Conservation (phyloP, 495 filamentous ascomycete genomes). For the Neurospora sp. region DNA sequence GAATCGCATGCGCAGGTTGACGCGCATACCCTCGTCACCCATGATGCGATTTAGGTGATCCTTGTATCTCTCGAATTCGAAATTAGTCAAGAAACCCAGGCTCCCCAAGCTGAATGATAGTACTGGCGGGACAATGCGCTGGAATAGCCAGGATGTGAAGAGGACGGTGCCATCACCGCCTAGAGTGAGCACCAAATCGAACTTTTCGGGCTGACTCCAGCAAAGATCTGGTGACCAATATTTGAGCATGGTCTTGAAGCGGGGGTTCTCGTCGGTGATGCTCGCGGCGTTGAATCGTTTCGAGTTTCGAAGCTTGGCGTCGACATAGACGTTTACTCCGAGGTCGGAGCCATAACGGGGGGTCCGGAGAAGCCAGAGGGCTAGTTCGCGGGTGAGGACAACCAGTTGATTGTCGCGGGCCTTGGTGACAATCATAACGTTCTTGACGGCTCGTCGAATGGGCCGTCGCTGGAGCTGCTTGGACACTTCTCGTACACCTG, state of each 20-base stretch:
- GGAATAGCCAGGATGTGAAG: conserved; percentile 89
- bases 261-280: conserved; percentile 58
- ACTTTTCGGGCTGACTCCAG: conserved; percentile 78
- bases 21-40: conserved; percentile 86
- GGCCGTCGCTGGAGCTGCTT: conserved; percentile 84
- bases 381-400: conserved; percentile 69
- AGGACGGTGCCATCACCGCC: conserved; percentile 90
- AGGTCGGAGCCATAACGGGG: conserved; percentile 68
- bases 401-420: conserved; percentile 86
- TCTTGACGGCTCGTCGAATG: conserved; percentile 76
- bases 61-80: conserved; percentile 77
- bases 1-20: conserved; percentile 95
- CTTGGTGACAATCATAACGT: conserved; percentile 95
- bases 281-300: conserved; percentile 74
- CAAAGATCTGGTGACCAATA: conserved; percentile 96
- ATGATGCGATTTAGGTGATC: conserved; percentile 72
- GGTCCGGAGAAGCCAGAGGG: conserved; percentile 76
- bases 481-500: conserved; percentile 86
- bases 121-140: conserved; percentile 82
- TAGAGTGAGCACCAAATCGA: conserved; percentile 84
- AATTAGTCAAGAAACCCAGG: conserved; percentile 86
- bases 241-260: conserved; percentile 66
- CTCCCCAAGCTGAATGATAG: conserved; percentile 82
- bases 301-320: conserved; percentile 76
- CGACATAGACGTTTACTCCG: conserved; percentile 88